Evolutionary conservation across 805 yeast species (phyloP).

Genomic region (Kuraishia ogatae): DNA sequence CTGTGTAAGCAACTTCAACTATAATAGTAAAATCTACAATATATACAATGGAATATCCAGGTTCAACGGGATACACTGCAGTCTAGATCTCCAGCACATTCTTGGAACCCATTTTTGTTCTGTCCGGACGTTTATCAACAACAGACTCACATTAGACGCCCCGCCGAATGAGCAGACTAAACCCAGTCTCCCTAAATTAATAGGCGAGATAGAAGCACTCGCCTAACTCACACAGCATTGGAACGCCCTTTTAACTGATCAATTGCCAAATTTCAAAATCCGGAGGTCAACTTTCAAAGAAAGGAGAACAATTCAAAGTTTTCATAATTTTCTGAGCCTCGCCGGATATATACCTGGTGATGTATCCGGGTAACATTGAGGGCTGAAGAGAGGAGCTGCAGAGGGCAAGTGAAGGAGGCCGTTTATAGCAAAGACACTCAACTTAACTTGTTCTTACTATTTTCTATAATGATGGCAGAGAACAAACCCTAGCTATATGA

Average conservation of each 20-base stretch:
- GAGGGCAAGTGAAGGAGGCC: neutral
- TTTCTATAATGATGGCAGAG: too few species aligned
- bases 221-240: slow-evolving; percentile 1
- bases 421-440: too few species aligned
- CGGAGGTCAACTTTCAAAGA: slow-evolving; percentile 10
- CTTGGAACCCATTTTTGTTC: slow-evolving; percentile 21
- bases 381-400: neutral
- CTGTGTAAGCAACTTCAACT: too few species aligned
- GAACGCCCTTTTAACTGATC: slow-evolving; percentile 10
- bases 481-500: too few species aligned
- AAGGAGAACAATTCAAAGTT: neutral
- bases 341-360: neutral
- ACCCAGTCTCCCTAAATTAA: slow-evolving; percentile 21
- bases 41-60: slow-evolving; percentile 15
- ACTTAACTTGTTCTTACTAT: too few species aligned
- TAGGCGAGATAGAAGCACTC: slow-evolving; percentile 18
- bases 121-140: slow-evolving; percentile 20
- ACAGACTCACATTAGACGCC: slow-evolving; percentile 14
- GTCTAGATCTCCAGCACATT: slow-evolving; percentile 15
- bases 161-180: slow-evolving; percentile 6
- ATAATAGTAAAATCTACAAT: neutral
- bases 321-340: neutral
- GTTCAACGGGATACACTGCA: slow-evolving; percentile 25
- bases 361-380: neutral
- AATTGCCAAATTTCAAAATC: slow-evolving; percentile 14